Evolutionary conservation across 148 eudicot species (phyloP), one percentile per base, ranked within the genome.

Genomic region (Fagopyrum esculentum): DNA sequence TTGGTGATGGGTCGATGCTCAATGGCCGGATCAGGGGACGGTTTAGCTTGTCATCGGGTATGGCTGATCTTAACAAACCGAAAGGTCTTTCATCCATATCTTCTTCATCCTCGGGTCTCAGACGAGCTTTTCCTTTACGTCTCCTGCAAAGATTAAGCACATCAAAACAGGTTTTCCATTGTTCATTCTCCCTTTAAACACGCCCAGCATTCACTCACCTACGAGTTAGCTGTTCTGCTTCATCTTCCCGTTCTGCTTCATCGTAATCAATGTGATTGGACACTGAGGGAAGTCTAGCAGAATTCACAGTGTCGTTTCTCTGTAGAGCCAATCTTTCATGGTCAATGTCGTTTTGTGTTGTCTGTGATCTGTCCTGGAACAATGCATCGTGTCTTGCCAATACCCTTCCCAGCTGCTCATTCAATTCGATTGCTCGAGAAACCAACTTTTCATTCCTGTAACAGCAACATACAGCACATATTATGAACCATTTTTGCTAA

Each of bases 51-150:
- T 90, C 91, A 44, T 66, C 77, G 44, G 87, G 83, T 50, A 75
- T 60, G 15, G 87, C 78, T 56, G 87, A 80, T 35, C 83, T 80
- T 26, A 78, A 78, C 80, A 86, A 69, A 22, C 87, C 91, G 5
- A 81, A 77, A 3, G 88, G 85, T 40, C 82, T 77, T 75, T 86
- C 89, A 12, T 49, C 75, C 55, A 60, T 71, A 74, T 19, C 80
- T 26, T 84, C 97, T 60, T 71, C 74, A 35, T 84, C 92, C 82
- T 89, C 91, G 4, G 87, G 90, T 75, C 72, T 85, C 74, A 84
- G 83, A 59, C 84, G 87, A 48, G 97, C 98, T 82, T 95, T 95
- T 71, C 98, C 98, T 85, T 95, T 95, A 26, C 98, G 86, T 73
- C 86, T 85, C 84, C 98, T 94, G 87, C 6, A 16, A 10, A 45